Evolutionary conservation across 345 rosid genomes (phyloP).

Genomic region (Melastoma malabathricum): DNA sequence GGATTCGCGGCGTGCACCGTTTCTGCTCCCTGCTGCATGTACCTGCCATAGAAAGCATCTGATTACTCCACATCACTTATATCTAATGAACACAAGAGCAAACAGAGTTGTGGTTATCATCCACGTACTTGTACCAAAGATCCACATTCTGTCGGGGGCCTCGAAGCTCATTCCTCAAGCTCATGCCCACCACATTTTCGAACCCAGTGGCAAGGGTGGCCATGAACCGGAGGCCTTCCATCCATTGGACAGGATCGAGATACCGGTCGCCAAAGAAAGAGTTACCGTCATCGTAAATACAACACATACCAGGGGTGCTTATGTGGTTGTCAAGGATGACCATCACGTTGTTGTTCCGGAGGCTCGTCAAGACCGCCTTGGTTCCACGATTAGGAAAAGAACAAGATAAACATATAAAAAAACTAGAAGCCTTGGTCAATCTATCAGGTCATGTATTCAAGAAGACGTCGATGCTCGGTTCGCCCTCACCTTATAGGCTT

Average conservation of each 20-base stretch:
- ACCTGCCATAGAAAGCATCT: conserved; percentile 13
- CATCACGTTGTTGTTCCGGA: conserved; percentile 10
- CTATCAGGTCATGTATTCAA: background rate
- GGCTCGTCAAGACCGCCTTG: conserved; percentile 6
- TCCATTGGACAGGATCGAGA: conserved; percentile 13
- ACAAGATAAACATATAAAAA: too few species aligned
- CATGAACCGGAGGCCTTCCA: conserved; percentile 10
- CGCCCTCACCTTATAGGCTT: conserved; percentile 22
- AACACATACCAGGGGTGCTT: conserved; percentile 18
- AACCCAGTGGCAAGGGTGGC: conserved; percentile 2
- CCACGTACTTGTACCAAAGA: conserved; percentile 17
- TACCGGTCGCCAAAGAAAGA: conserved; percentile 16
- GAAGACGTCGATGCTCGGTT: background rate
- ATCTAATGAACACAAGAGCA: background rate
- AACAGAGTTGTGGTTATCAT: background rate
- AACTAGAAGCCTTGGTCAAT: background rate
- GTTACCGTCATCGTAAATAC: conserved; percentile 8
- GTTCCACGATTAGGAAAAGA: too few species aligned
- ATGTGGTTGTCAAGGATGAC: conserved; percentile 16
- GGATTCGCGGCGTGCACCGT: conserved; percentile 79
- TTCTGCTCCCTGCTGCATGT: conserved; percentile 78
- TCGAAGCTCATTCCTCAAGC: conserved; percentile 17
- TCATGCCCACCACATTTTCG: conserved; percentile 11
- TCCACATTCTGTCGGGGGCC: conserved; percentile 9
- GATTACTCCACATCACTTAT: too few species aligned